A percentile compares a stretch with the other conserved stretches of the same genome.
These are phyloP conservation scores for Pseudogymnoascus sp. DNA, from an alignment of 2,329 filamentous ascomycete genomes.

Conservation along the genomic window DNA sequence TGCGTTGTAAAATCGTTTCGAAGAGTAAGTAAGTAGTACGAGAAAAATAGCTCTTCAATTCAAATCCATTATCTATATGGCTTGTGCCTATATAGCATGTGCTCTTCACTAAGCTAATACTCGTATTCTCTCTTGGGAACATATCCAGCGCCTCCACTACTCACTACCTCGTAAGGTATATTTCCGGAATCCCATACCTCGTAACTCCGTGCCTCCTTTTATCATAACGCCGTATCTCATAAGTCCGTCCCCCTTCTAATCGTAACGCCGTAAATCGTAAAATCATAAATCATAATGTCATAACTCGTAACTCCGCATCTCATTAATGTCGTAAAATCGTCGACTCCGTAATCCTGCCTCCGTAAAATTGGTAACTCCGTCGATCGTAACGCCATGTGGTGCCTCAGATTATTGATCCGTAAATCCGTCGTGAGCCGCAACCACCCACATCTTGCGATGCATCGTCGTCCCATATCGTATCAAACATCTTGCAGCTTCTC, in stretches of 20 bases:
- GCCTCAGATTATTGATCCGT: not conserved
- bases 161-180: not conserved
- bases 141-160: not conserved
- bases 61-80: not conserved
- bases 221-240: not conserved
- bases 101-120: not conserved
- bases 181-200: not conserved
- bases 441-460: slow-evolving; percentile 10
- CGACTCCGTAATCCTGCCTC: not conserved
- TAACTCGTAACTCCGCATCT: slow-evolving; percentile 11
- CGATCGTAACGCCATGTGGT: slow-evolving; percentile 14
- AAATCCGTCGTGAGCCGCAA: slow-evolving; percentile 6
- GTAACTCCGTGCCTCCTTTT: not conserved
- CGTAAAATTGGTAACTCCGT: slow-evolving; percentile 7
- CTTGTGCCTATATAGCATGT: not conserved
- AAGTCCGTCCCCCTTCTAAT: not conserved
- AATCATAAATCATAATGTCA: slow-evolving; percentile 9
- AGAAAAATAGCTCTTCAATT: not conserved
- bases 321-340: slow-evolving; percentile 13
- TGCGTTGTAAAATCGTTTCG: not conserved
- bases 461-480: slow-evolving; percentile 10
- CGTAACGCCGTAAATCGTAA: slow-evolving; percentile 3
- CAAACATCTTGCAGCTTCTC: not conserved
- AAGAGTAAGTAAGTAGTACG: not conserved
- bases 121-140: not conserved